phyloP scores from a whole-genome alignment of 768 basidiomycete genomes.

The Russula ochroleuca region DNA sequence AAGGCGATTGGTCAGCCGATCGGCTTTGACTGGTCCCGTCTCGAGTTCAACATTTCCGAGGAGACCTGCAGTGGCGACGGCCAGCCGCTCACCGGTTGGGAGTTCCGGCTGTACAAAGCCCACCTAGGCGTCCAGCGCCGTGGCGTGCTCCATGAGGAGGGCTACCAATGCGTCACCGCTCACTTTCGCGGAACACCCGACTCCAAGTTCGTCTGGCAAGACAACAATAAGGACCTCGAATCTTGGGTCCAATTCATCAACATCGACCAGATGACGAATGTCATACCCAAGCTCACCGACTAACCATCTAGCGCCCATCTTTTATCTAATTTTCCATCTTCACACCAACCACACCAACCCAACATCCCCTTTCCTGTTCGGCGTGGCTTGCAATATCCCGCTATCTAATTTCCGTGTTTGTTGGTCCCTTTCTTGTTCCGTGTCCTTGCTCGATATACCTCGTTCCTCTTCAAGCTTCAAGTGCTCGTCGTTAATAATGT shows the following conservation, averaged over 20 bases:
- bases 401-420: conserved; percentile 13
- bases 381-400: conserved; percentile 1
- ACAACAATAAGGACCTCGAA: conserved; percentile 60
- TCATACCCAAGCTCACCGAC: conserved; percentile 71
- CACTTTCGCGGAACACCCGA: conserved; percentile 67
- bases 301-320: conserved; percentile 21
- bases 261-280: conserved; percentile 76
- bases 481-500: conserved; percentile 15
- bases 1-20: conserved; percentile 77
- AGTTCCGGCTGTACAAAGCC: conserved; percentile 76
- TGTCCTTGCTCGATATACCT: conserved; percentile 24
- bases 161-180: conserved; percentile 72
- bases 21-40: conserved; percentile 76
- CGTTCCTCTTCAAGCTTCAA: conserved; percentile 6
- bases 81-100: conserved; percentile 71
- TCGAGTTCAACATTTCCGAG: conserved; percentile 74
- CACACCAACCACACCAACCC: neutral
- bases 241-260: conserved; percentile 83
- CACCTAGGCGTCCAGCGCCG: conserved; percentile 63
- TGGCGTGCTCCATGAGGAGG: conserved; percentile 54
- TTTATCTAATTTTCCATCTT: neutral
- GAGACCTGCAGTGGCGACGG: conserved; percentile 63
- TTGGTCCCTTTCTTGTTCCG: conserved; percentile 1
- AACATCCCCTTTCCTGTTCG: neutral
- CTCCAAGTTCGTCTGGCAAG: conserved; percentile 68